These are phyloP conservation scores for Trichophyton rubrum DNA, from an alignment of 2,329 filamentous ascomycete genomes.

Conservation along the genomic window DNA sequence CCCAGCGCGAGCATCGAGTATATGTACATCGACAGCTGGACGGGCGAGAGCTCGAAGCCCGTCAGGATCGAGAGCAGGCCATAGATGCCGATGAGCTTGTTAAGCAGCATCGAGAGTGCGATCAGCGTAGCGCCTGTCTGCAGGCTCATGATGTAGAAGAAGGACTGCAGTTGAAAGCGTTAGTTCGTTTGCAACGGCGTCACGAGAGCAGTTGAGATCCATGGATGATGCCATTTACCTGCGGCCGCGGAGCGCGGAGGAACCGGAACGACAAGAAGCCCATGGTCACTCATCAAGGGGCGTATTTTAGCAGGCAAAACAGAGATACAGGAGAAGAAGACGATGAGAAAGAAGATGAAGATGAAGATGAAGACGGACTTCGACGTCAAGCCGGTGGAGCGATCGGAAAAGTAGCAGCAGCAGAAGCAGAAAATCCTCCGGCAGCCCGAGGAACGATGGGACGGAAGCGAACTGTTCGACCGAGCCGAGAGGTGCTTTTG, in stretches of 20 bases:
- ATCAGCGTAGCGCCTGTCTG: slow-evolving; percentile 79
- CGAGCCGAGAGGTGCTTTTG: not conserved
- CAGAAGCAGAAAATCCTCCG: not conserved
- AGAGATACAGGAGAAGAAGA: not conserved
- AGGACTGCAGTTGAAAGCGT: slow-evolving; percentile 45
- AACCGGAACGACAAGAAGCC: slow-evolving; percentile 27
- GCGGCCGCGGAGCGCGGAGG: slow-evolving; percentile 39
- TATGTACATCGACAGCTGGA: slow-evolving; percentile 84
- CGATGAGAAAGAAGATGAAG: not conserved
- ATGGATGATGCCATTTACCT: slow-evolving; percentile 27
- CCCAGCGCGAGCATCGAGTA: slow-evolving; percentile 65
- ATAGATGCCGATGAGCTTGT: slow-evolving; percentile 85
- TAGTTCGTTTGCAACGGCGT: slow-evolving; percentile 1
- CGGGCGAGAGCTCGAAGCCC: slow-evolving; percentile 65
- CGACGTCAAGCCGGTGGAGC: not conserved
- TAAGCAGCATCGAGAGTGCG: slow-evolving; percentile 69
- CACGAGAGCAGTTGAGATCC: slow-evolving; percentile 2
- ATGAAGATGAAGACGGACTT: not conserved
- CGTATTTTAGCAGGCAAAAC: not conserved
- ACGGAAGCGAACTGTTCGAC: not conserved
- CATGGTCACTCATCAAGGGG: slow-evolving; percentile 18
- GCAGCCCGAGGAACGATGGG: not conserved
- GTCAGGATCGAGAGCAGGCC: slow-evolving; percentile 80
- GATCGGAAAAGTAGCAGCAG: too few relatives aligned
- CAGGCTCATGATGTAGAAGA: slow-evolving; percentile 74